Base-by-base conservation (phyloP, 2,329 filamentous ascomycete genomes). In the Neonectria coccinea region DNA sequence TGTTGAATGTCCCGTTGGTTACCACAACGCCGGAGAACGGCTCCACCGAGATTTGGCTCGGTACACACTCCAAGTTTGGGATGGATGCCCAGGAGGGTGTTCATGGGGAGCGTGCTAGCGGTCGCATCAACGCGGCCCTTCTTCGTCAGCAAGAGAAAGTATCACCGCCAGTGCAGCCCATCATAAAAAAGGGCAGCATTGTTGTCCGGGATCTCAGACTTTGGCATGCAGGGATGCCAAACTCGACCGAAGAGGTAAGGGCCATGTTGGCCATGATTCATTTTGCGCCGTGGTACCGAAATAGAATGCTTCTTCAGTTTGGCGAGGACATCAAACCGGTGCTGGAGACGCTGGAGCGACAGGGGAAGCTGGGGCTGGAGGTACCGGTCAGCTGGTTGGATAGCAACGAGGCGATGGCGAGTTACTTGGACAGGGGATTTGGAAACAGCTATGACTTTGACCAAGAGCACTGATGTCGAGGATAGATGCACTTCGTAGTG, bases 161-260 rank as follows among this genome's bases (percentile, higher is more conserved):
- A 2, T 74, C 81, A 7, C 79, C 82, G 6, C 85, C 85, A 0
- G 72, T 81, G 11, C 86, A 89, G 69, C 85, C 86, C 0, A 59
- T 75, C 3, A 80, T 88, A 1, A 79, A 79, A 39, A 87, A 86
- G 68, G 87, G 88, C 0, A 84, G 85, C 42, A 72, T 90, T 22
- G 79, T 89, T 39, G 72, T 91, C 31, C 80, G 89, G 2, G 88
- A 90, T 72, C 74, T 90, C 57, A 78, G 88, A 25, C 81, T 89
- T 5, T 91, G 88, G 88, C 88, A 90, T 73, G 87, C 86, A 0
- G 88, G 88, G 0, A 88, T 89, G 84, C 87, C 87, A 1, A 90
- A 90, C 68, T 70, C 75, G 45, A 84, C 83, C 1, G 74, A 80
- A 5, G 76, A 82, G 7, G 80, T 84, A 16, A 76, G 86, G 27